Evolutionary conservation across 306 rosid species (phyloP).

Genomic region (Vigna hirtella): DNA sequence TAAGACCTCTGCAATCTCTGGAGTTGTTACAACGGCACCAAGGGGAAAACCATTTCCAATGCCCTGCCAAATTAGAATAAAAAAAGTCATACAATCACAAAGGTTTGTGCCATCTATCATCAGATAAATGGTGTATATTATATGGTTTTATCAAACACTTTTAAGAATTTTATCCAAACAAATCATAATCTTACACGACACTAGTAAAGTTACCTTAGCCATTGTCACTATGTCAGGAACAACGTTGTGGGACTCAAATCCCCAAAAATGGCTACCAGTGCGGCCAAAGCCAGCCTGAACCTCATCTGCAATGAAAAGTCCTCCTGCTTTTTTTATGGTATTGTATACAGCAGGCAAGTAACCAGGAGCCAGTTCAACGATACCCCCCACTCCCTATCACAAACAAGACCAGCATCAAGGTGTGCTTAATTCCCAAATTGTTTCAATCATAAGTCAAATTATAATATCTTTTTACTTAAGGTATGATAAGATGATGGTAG

Average conservation of each 20-base stretch:
- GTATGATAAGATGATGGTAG: background rate
- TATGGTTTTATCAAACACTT: background rate
- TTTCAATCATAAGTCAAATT: background rate
- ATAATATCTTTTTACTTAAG: no score
- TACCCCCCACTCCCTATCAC: slow-evolving; percentile 84
- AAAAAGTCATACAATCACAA: background rate
- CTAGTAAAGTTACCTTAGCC: slow-evolving; percentile 67
- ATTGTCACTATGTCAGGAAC: slow-evolving; percentile 90
- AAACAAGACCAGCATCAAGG: slow-evolving; percentile 12
- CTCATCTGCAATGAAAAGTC: slow-evolving; percentile 84
- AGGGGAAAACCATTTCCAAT: slow-evolving; percentile 93
- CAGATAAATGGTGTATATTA: background rate
- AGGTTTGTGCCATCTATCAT: background rate
- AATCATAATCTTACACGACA: no score
- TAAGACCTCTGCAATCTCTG: slow-evolving; percentile 81
- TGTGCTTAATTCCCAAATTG: background rate
- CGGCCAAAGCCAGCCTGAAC: slow-evolving; percentile 86
- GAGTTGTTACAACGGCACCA: slow-evolving; percentile 90
- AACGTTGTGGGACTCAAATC: slow-evolving; percentile 81
- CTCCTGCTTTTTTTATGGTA: slow-evolving; percentile 75
- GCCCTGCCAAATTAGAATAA: slow-evolving; percentile 51
- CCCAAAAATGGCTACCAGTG: slow-evolving; percentile 88
- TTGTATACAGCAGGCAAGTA: slow-evolving; percentile 73
- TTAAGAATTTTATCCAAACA: no score
- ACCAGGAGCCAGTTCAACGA: slow-evolving; percentile 84